Evolutionary conservation across 2,329 filamentous ascomycete genomes (phyloP).

Genomic region (Fusarium stilboides): DNA sequence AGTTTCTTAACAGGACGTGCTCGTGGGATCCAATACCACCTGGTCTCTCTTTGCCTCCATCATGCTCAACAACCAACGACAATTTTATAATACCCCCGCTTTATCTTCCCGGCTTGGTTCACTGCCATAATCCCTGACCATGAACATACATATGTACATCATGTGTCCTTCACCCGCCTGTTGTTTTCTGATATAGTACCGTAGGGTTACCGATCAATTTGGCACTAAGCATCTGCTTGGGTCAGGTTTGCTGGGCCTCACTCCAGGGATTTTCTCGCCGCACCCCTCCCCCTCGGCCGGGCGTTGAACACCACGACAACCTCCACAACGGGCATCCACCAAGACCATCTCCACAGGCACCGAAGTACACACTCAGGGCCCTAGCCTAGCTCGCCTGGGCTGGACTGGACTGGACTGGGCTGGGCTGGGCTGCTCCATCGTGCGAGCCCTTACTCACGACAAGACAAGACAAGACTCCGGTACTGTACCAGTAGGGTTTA

Average conservation of each 20-base stretch:
- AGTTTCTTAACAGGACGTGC: constrained; percentile 4
- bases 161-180: constrained; percentile 43
- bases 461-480: constrained; percentile 34
- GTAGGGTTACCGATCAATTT: constrained; percentile 47
- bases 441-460: constrained; percentile 28
- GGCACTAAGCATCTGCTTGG: constrained; percentile 44
- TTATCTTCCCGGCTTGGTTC: constrained; percentile 19
- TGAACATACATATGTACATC: constrained; percentile 41
- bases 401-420: constrained; percentile 30
- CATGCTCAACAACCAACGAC: constrained; percentile 28
- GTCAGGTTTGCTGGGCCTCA: constrained; percentile 36
- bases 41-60: constrained; percentile 5
- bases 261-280: constrained; percentile 28
- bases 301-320: constrained; percentile 37
- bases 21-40: constrained; percentile 3
- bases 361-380: constrained; percentile 41
- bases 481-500: constrained; percentile 36
- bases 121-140: constrained; percentile 29
- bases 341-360: constrained; percentile 44
- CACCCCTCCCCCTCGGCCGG: constrained; percentile 43
- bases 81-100: constrained; percentile 12
- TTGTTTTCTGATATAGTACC: constrained; percentile 35
- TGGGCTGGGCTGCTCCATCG: constrained; percentile 27
- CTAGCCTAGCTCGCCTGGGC: constrained; percentile 30
- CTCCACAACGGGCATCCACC: constrained; percentile 40